Conservation (phyloP, 2,329 filamentous ascomycete species). For the Anisogramma anomala region DNA sequence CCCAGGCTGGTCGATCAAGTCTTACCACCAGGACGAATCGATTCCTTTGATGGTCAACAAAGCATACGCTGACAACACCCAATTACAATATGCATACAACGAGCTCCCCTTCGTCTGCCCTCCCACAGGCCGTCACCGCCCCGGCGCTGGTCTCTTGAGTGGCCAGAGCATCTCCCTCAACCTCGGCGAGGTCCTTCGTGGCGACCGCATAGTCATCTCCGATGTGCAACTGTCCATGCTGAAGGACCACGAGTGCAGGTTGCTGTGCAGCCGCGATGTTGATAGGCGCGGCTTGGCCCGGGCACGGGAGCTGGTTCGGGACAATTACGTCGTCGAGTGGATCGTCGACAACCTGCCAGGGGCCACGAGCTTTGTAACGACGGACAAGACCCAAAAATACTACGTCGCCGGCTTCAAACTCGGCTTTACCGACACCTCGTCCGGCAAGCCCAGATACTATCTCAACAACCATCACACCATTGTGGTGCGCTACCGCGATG, state of each 20-base stretch:
- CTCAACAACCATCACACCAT: constrained; percentile 85
- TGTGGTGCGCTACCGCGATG: constrained; percentile 65
- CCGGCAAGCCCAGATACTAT: constrained; percentile 52
- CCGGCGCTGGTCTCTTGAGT: constrained; percentile 57
- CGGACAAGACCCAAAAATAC: constrained; percentile 75
- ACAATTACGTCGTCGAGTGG: constrained; percentile 84
- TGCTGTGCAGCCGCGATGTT: constrained; percentile 60
- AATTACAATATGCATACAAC: constrained; percentile 85
- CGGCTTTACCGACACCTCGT: constrained; percentile 59
- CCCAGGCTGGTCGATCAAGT: constrained; percentile 68
- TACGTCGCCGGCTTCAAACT: constrained; percentile 86
- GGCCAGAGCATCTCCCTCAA: constrained; percentile 73
- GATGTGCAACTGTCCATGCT: constrained; percentile 74
- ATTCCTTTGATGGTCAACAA: constrained; percentile 88
- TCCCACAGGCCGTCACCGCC: constrained; percentile 54
- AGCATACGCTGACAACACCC: constrained; percentile 78
- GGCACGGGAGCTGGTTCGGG: constrained; percentile 59
- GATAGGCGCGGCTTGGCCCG: constrained; percentile 52
- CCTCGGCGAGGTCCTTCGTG: constrained; percentile 74
- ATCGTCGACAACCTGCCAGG: constrained; percentile 86
- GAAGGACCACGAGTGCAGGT: constrained; percentile 59
- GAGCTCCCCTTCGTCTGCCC: constrained; percentile 81
- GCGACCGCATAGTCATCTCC: constrained; percentile 73
- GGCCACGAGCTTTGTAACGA: constrained; percentile 77
- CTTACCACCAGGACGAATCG: constrained; percentile 62